These are phyloP conservation scores for Daedaleopsis nitida DNA, from an alignment of 768 basidiomycete genomes.

Conservation along the genomic window DNA sequence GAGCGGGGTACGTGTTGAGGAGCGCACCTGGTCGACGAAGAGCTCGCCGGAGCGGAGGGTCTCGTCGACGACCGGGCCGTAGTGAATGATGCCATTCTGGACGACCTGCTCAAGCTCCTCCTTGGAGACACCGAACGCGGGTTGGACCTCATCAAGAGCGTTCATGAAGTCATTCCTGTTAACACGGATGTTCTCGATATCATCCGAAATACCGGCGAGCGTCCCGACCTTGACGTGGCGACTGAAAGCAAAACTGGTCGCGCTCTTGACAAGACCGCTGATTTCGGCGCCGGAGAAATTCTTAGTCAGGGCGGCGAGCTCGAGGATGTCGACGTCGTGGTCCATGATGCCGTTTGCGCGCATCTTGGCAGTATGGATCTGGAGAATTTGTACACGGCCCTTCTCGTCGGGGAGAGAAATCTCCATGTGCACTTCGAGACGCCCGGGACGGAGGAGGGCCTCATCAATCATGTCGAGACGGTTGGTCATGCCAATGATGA, in stretches of 20 bases:
- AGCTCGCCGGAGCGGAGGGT: conserved; percentile 84
- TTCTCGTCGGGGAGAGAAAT: conserved; percentile 95
- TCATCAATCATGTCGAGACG: conserved; percentile 99
- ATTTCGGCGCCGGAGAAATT: conserved; percentile 99
- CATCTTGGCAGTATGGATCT: conserved; percentile 96
- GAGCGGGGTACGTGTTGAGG: conserved; percentile 86
- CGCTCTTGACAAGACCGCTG: conserved; percentile 93
- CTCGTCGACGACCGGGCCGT: conserved; percentile 71
- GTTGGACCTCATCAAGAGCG: conserved; percentile 92
- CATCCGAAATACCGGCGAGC: conserved; percentile 94
- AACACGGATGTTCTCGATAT: conserved; percentile 91
- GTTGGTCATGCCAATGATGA: conserved; percentile 99
- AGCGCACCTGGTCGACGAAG: conserved; percentile 92
- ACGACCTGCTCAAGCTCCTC: conserved; percentile 93
- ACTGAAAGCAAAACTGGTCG: conserved; percentile 97
- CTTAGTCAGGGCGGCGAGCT: conserved; percentile 85
- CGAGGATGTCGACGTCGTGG: conserved; percentile 74
- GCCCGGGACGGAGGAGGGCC: conserved; percentile 93
- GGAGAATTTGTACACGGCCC: conserved; percentile 91
- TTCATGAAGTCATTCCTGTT: conserved; percentile 84
- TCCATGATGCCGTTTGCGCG: conserved; percentile 90
- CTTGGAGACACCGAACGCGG: conserved; percentile 97
- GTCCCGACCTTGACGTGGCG: conserved; percentile 98
- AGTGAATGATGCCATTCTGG: conserved; percentile 96
- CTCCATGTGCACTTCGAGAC: conserved; percentile 99